Evolutionary conservation across 1,284 basidiomycete genomes (phyloP).

Genomic region (Ganoderma multipileum): DNA sequence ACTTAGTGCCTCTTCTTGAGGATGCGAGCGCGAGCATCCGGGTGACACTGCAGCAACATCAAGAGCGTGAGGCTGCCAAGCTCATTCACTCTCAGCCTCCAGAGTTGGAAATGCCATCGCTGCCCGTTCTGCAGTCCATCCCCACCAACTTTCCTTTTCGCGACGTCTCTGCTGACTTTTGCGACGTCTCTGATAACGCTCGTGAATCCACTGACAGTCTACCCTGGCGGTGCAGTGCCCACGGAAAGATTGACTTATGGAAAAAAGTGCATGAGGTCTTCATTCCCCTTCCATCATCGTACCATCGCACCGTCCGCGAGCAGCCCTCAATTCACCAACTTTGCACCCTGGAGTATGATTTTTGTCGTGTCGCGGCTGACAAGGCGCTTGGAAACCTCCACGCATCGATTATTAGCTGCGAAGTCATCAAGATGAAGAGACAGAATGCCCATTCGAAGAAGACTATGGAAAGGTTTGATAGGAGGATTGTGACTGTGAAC

Average conservation of each 20-base stretch:
- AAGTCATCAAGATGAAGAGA: not conserved
- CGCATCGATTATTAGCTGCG: not conserved
- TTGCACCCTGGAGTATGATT: not conserved
- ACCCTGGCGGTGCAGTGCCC: not conserved
- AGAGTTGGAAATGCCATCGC: not conserved
- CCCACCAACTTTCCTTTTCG: not conserved
- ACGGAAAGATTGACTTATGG: not conserved
- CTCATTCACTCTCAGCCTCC: no score
- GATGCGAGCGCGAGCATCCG: not conserved
- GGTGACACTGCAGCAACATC: no score
- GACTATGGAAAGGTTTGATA: not conserved
- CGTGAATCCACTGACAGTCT: not conserved
- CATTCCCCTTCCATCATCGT: not conserved
- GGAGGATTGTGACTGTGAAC: not conserved
- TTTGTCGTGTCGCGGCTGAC: not conserved
- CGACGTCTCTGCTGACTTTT: not conserved
- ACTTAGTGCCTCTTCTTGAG: not conserved
- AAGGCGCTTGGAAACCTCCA: not conserved
- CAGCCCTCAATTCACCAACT: not conserved
- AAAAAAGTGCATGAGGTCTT: not conserved
- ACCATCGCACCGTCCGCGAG: not conserved
- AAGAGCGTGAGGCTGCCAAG: no score
- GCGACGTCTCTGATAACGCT: no score
- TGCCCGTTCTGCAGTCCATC: no score
- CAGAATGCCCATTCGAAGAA: not conserved